Evolutionary conservation across 768 basidiomycete genomes (phyloP).

Genomic region (Amanita jacksonii): DNA sequence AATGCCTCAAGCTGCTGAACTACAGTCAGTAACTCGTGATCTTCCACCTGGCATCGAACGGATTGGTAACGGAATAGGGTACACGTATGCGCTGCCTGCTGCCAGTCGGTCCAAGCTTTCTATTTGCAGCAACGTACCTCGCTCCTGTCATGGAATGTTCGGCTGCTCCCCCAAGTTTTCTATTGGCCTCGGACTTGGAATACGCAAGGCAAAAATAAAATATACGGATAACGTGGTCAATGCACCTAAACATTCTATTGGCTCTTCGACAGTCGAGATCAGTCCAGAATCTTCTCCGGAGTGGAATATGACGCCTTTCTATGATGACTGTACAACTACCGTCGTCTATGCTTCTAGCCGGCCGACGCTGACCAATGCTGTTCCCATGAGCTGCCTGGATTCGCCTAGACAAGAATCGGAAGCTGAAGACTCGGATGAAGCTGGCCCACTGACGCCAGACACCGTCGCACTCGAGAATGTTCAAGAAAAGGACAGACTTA

Average conservation of each 20-base stretch:
- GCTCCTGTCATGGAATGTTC: slow-evolving; percentile 17
- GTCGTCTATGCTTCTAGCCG: slow-evolving; percentile 4
- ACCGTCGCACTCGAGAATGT: slow-evolving; percentile 11
- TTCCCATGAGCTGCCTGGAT: slow-evolving; percentile 4
- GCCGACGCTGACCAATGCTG: slow-evolving; percentile 4
- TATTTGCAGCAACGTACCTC: slow-evolving; percentile 17
- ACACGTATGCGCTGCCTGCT: slow-evolving; percentile 16
- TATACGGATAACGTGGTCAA: too few species aligned
- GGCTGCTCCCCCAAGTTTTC: slow-evolving; percentile 9
- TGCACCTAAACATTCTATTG: background rate
- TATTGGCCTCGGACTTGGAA: slow-evolving; percentile 12
- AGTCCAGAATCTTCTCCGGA: background rate
- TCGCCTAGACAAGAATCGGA: slow-evolving; percentile 15
- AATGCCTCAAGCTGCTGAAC: background rate
- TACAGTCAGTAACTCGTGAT: slow-evolving; percentile 15
- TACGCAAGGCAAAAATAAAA: slow-evolving; percentile 3
- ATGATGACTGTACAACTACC: background rate
- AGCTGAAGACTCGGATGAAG: slow-evolving; percentile 1
- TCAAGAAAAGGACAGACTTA: background rate
- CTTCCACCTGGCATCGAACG: slow-evolving; percentile 38
- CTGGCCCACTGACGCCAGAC: slow-evolving; percentile 16
- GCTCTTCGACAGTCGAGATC: background rate
- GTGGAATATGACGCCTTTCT: background rate
- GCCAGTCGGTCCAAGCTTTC: slow-evolving; percentile 19
- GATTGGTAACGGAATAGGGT: slow-evolving; percentile 45